phyloP scores from a whole-genome alignment of 352 stramenopile genomes.

The Pythium brassicae region DNA sequence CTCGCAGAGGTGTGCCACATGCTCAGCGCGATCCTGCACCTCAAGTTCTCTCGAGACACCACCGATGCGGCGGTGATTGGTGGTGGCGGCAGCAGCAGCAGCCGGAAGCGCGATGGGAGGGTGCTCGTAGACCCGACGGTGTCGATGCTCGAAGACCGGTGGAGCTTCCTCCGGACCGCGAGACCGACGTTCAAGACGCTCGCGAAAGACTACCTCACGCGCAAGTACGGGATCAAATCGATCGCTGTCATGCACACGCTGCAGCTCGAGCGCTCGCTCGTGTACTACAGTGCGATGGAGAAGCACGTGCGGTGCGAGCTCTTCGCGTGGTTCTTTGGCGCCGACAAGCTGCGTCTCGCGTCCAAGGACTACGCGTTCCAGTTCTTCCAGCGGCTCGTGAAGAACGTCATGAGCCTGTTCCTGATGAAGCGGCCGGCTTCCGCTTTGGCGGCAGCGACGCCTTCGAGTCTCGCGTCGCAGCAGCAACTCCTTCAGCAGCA shows the following conservation, averaged over 20 bases:
- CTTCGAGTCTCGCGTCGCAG: neutral
- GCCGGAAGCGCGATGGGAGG: neutral
- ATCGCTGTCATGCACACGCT: constrained; percentile 65
- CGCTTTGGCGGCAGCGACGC: neutral
- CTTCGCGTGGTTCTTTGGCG: constrained; percentile 66
- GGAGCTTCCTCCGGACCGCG: constrained; percentile 25
- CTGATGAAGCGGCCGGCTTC: constrained; percentile 12
- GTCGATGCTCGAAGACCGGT: constrained; percentile 26
- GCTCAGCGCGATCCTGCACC: constrained; percentile 51
- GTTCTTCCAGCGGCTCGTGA: constrained; percentile 56
- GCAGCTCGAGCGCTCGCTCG: constrained; percentile 65
- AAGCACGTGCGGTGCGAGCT: constrained; percentile 52
- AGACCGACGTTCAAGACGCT: constrained; percentile 46
- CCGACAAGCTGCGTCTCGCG: constrained; percentile 28
- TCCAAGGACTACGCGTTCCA: constrained; percentile 54
- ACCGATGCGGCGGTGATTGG: constrained; percentile 13
- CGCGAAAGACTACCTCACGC: constrained; percentile 51
- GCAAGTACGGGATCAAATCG: constrained; percentile 75
- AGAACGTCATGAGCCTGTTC: constrained; percentile 33
- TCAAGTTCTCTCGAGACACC: constrained; percentile 54
- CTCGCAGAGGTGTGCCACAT: constrained; percentile 58
- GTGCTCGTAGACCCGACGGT: constrained; percentile 5
- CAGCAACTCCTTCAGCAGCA: constrained; percentile 5
- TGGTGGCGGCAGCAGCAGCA: neutral
- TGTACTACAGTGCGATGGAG: constrained; percentile 41